Conservation (phyloP, 768 basidiomycete species). For the Phylloporus arenicola region DNA sequence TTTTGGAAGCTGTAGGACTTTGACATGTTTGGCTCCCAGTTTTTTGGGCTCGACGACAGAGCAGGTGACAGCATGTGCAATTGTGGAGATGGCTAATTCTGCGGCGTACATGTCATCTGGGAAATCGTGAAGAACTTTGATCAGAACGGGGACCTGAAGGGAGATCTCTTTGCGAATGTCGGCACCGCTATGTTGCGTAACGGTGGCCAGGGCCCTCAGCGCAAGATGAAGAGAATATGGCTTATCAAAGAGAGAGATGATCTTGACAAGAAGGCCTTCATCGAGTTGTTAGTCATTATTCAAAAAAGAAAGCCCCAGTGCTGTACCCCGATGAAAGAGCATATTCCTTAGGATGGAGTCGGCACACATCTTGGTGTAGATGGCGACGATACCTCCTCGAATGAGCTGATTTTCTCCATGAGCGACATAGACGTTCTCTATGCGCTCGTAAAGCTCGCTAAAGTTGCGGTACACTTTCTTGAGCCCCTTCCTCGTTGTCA, state of each 20-base stretch:
- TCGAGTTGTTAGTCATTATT: background rate
- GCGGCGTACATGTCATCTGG: conserved; percentile 44
- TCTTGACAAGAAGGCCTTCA: conserved; percentile 47
- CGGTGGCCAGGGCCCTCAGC: conserved; percentile 46
- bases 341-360: conserved; percentile 58
- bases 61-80: conserved; percentile 46
- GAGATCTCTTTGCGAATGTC: conserved; percentile 48
- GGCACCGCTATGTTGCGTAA: conserved; percentile 55
- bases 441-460: conserved; percentile 42
- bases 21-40: conserved; percentile 31
- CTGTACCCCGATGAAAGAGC: conserved; percentile 46
- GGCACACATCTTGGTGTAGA: conserved; percentile 59
- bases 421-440: conserved; percentile 45
- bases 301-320: background rate
- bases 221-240: conserved; percentile 45
- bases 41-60: conserved; percentile 35
- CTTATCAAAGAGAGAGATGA: conserved; percentile 45
- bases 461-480: conserved; percentile 61
- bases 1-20: conserved; percentile 37
- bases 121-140: conserved; percentile 43
- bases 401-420: conserved; percentile 43
- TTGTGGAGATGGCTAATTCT: conserved; percentile 44
- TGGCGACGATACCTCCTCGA: conserved; percentile 51
- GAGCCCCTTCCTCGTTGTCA: conserved; percentile 50
- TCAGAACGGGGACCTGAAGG: conserved; percentile 31